These are phyloP conservation scores for Boeremia lycopersici DNA, from an alignment of 2,329 filamentous ascomycete genomes.

Conservation along the genomic window DNA sequence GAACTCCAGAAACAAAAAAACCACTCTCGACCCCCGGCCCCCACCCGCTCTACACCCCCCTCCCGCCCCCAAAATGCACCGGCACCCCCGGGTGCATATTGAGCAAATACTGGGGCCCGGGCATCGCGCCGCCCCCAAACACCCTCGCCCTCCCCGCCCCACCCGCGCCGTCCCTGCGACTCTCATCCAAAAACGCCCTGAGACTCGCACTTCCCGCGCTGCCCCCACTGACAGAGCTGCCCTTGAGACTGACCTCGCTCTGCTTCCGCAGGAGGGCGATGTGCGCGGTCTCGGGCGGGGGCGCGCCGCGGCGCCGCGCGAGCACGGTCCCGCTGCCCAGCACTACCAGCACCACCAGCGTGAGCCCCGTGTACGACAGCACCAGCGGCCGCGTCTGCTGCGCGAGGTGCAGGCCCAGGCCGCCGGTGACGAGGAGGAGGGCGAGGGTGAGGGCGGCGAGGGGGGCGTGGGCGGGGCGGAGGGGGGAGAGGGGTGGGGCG, in stretches of 20 bases:
- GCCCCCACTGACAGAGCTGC: constrained; percentile 19
- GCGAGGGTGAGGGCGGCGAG: constrained; percentile 51
- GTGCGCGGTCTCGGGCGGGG: constrained; percentile 9
- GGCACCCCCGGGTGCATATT: constrained; percentile 49
- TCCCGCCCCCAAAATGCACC: constrained; percentile 26
- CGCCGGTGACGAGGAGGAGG: constrained; percentile 40
- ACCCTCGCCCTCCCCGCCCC: constrained; percentile 7
- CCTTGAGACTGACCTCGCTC: background rate
- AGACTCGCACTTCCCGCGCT: constrained; percentile 12
- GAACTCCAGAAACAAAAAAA: too few species aligned
- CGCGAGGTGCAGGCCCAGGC: constrained; percentile 41
- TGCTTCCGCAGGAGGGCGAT: too few species aligned
- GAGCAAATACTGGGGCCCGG: constrained; percentile 44
- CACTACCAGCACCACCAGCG: constrained; percentile 15
- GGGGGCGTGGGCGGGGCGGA: constrained; percentile 44
- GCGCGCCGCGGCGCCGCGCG: constrained; percentile 22
- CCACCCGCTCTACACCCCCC: background rate
- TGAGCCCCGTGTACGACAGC: constrained; percentile 31
- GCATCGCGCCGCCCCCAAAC: constrained; percentile 44
- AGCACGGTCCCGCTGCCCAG: constrained; percentile 31
- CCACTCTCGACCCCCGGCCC: too few species aligned
- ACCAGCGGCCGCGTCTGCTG: constrained; percentile 30
- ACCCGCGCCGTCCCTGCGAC: constrained; percentile 11
- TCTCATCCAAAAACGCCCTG: constrained; percentile 12
- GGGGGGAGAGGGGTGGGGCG: constrained; percentile 33